Conservation (phyloP, 495 filamentous ascomycete species). For the Diplogelasinospora grovesii region DNA sequence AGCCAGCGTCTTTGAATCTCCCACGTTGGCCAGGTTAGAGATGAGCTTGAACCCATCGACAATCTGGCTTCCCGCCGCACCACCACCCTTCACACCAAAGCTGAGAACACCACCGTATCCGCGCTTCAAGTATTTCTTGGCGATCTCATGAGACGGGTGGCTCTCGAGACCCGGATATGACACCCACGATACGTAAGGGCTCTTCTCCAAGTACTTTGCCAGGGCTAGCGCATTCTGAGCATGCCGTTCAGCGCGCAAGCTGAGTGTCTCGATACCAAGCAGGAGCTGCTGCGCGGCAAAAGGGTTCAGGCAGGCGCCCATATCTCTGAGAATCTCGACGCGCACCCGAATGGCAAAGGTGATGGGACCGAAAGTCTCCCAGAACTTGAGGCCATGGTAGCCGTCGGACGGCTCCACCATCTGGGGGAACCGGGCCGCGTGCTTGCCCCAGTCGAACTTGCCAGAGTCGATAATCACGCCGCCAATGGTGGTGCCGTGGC, state of each 20-base stretch:
- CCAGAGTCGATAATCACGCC: constrained; percentile 88
- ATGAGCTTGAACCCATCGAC: constrained; percentile 95
- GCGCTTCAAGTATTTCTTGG: constrained; percentile 83
- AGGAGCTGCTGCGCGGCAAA: constrained; percentile 95
- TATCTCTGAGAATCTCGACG: constrained; percentile 75
- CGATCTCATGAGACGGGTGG: constrained; percentile 70
- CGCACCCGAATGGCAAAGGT: constrained; percentile 77
- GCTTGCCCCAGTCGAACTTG: constrained; percentile 93
- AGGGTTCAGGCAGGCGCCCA: constrained; percentile 80
- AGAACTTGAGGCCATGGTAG: constrained; percentile 96
- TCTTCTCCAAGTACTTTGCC: constrained; percentile 77
- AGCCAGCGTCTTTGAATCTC: constrained; percentile 83
- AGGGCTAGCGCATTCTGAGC: constrained; percentile 77
- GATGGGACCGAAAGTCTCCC: constrained; percentile 86
- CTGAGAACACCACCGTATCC: constrained; percentile 91
- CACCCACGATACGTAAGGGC: constrained; percentile 84
- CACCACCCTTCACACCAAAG: constrained; percentile 89
- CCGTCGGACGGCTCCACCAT: constrained; percentile 87
- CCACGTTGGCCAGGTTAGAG: constrained; percentile 79
- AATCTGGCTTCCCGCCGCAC: constrained; percentile 70
- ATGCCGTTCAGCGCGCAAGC: constrained; percentile 79
- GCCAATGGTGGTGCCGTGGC: constrained; percentile 92
- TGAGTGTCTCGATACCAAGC: constrained; percentile 84
- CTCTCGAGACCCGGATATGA: constrained; percentile 84
- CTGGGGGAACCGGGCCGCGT: constrained; percentile 85